Evolutionary conservation across 2,329 filamentous ascomycete genomes (phyloP).

Genomic region (Xylaria hypoxylon): DNA sequence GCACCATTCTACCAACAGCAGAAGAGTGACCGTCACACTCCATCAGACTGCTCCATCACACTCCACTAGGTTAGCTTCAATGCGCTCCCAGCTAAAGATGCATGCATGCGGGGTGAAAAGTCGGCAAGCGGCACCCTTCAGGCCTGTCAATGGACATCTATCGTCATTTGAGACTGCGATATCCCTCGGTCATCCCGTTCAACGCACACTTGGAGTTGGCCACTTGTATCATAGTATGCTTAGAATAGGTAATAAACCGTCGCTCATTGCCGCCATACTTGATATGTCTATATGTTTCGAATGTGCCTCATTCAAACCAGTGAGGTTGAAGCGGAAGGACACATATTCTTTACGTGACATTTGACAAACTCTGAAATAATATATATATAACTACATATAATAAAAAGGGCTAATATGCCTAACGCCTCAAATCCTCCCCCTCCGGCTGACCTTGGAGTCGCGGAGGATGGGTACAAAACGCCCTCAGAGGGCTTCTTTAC

Average conservation of each 20-base stretch:
- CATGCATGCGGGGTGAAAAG: too few relatives aligned
- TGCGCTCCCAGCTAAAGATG: too few relatives aligned
- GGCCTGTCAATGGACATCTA: too few relatives aligned
- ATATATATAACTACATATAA: background rate
- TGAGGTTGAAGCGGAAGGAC: background rate
- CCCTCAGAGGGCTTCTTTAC: constrained; percentile 45
- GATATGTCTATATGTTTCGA: background rate
- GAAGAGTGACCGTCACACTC: too few relatives aligned
- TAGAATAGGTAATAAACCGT: background rate
- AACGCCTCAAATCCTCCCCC: constrained; percentile 38
- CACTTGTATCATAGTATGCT: background rate
- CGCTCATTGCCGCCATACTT: background rate
- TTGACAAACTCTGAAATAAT: background rate
- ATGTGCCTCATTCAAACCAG: background rate
- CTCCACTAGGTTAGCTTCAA: too few relatives aligned
- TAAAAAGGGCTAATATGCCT: constrained; percentile 38
- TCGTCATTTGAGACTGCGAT: background rate
- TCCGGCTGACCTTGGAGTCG: constrained; percentile 38
- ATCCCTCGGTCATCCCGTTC: background rate
- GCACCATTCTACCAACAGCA: too few relatives aligned
- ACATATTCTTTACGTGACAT: background rate
- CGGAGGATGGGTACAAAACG: constrained; percentile 48
- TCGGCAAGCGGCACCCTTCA: too few relatives aligned
- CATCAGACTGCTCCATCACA: too few relatives aligned
- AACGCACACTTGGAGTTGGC: background rate